Evolutionary conservation across 768 basidiomycete genomes (phyloP).

Genomic region (Lentinula aciculospora): DNA sequence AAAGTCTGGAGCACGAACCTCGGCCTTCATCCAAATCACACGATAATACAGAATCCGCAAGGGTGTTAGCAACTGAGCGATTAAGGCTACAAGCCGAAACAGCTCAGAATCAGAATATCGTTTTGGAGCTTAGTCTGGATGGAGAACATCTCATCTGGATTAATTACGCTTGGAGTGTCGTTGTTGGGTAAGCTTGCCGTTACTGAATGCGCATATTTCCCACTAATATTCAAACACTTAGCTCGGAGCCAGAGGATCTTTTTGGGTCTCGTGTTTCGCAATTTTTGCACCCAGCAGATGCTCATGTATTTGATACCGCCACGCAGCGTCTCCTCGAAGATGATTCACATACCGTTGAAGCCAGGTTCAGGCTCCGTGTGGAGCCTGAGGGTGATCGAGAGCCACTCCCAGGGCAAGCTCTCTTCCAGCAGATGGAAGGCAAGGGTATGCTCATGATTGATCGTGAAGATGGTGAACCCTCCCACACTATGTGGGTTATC

Average conservation of each 20-base stretch:
- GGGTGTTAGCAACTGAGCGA: slow-evolving; percentile 84
- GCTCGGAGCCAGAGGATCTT: slow-evolving; percentile 78
- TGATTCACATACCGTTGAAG: slow-evolving; percentile 92
- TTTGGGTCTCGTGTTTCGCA: slow-evolving; percentile 77
- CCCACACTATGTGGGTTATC: slow-evolving; percentile 98
- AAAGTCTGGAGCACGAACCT: slow-evolving; percentile 26
- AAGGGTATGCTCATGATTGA: slow-evolving; percentile 99
- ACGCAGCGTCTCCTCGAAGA: slow-evolving; percentile 82
- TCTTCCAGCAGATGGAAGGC: slow-evolving; percentile 89
- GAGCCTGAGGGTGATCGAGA: slow-evolving; percentile 58
- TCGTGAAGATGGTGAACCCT: slow-evolving; percentile 78
- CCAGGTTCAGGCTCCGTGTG: slow-evolving; percentile 81
- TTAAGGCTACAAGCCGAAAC: slow-evolving; percentile 88
- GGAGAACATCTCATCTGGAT: slow-evolving; percentile 95
- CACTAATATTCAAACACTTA: slow-evolving; percentile 28
- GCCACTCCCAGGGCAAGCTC: slow-evolving; percentile 37
- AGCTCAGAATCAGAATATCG: slow-evolving; percentile 93
- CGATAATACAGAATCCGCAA: slow-evolving; percentile 67
- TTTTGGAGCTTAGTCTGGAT: slow-evolving; percentile 90
- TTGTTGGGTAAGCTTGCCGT: slow-evolving; percentile 67
- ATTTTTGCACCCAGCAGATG: slow-evolving; percentile 74
- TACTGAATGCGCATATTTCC: slow-evolving; percentile 1
- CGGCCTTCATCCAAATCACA: slow-evolving; percentile 39
- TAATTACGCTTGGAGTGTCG: slow-evolving; percentile 91
- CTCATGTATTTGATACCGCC: slow-evolving; percentile 80